A percentile compares a stretch with the other conserved stretches of the same genome.
These are phyloP conservation scores for Microbotryum violaceum DNA, from an alignment of 1,284 basidiomycete genomes.

Conservation along the genomic window DNA sequence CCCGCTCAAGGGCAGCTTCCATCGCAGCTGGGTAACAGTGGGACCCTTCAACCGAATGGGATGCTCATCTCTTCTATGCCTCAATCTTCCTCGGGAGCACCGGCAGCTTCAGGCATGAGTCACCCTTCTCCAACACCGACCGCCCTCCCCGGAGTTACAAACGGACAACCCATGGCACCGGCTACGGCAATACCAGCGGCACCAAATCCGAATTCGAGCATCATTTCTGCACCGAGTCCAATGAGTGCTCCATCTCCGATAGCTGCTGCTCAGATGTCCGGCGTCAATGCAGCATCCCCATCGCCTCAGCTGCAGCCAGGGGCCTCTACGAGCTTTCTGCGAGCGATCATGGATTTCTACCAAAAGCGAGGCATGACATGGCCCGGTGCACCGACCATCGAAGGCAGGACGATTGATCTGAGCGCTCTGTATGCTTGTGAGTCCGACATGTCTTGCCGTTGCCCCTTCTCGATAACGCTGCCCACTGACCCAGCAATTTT, in stretches of 20 bases:
- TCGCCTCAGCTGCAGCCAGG: neutral
- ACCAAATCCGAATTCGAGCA: neutral
- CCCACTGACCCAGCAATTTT: neutral
- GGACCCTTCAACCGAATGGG: conserved; percentile 11
- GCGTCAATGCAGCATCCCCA: neutral
- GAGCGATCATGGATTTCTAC: conserved; percentile 20
- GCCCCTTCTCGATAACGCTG: neutral
- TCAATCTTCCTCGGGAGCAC: conserved; percentile 5
- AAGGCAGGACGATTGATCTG: conserved; percentile 18
- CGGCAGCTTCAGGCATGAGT: neutral
- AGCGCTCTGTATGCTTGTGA: conserved; percentile 16
- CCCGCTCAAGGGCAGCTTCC: neutral
- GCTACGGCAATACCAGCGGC: neutral
- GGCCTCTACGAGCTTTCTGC: conserved; percentile 9
- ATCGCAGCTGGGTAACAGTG: conserved; percentile 1
- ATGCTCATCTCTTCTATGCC: conserved; percentile 10
- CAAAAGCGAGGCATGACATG: conserved; percentile 8
- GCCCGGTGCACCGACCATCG: conserved; percentile 9
- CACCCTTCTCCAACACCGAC: too few species aligned
- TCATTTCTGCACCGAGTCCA: neutral
- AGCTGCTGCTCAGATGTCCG: neutral
- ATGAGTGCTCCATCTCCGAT: neutral
- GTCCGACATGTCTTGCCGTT: neutral
- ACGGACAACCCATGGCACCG: neutral
- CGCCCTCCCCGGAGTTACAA: too few species aligned